These are phyloP conservation scores for Bodo saltans DNA, from an alignment of 78 protist genomes.

Conservation along the genomic window DNA sequence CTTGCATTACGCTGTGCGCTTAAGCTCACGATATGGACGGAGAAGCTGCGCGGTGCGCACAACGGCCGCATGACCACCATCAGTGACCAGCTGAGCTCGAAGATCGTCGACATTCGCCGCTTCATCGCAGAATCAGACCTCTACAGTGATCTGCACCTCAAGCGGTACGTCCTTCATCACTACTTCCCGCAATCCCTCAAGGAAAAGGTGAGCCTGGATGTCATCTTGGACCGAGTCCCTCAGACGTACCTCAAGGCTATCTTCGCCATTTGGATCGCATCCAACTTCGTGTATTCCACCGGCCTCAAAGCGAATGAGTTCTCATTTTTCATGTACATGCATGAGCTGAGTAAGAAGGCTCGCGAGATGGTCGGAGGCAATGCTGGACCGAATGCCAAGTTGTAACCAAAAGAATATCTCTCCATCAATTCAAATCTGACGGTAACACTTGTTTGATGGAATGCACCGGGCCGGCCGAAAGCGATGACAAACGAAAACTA, in stretches of 20 bases:
- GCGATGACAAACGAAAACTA: too few species aligned
- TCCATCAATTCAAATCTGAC: too few species aligned
- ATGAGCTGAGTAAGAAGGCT: neutral
- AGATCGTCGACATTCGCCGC: constrained; percentile 52
- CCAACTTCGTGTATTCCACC: constrained; percentile 63
- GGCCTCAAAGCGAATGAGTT: constrained; percentile 65
- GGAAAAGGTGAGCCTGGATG: constrained; percentile 40
- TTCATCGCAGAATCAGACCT: constrained; percentile 42
- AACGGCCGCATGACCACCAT: neutral
- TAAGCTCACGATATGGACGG: too few species aligned
- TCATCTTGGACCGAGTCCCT: constrained; percentile 64
- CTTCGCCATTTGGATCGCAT: constrained; percentile 58
- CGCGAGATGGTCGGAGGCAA: too few species aligned
- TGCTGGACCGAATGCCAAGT: too few species aligned
- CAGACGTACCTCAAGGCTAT: constrained; percentile 67
- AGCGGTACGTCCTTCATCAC: neutral
- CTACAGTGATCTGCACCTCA: constrained; percentile 40
- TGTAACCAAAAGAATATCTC: too few species aligned
- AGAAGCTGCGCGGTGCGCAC: too few species aligned
- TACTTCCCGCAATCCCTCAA: constrained; percentile 49
- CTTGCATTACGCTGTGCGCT: too few species aligned
- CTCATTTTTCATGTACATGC: constrained; percentile 64
- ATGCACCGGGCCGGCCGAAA: too few species aligned
- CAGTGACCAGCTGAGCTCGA: constrained; percentile 50
- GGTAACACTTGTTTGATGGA: too few species aligned